phyloP scores from a whole-genome alignment of 495 filamentous ascomycete genomes.

The Xylaria nigripes region DNA sequence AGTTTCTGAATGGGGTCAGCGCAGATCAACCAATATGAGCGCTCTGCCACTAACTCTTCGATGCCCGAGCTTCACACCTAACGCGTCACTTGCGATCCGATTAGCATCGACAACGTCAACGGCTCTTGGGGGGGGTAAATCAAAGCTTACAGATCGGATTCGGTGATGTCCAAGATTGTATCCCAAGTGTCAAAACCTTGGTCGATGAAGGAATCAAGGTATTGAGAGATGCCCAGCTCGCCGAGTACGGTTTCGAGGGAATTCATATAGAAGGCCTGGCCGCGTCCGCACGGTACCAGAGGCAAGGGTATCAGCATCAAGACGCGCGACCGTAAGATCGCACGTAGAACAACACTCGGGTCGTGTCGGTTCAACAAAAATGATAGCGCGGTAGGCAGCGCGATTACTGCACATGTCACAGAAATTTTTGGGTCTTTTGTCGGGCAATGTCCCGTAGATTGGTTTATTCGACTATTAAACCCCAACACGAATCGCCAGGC shows the following conservation, averaged over 20 bases:
- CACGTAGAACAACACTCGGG: neutral
- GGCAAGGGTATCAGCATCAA: slow-evolving; percentile 15
- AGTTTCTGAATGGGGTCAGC: slow-evolving; percentile 37
- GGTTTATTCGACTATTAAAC: neutral
- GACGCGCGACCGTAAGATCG: slow-evolving; percentile 3
- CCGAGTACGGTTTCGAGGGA: slow-evolving; percentile 50
- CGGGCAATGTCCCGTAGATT: neutral
- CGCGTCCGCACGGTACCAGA: slow-evolving; percentile 18
- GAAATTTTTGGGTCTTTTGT: neutral
- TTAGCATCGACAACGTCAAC: slow-evolving; percentile 1
- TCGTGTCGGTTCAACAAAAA: neutral
- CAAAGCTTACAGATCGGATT: slow-evolving; percentile 61
- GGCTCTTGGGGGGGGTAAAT: neutral
- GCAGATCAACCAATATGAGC: neutral
- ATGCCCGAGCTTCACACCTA: slow-evolving; percentile 71
- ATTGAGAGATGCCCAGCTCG: slow-evolving; percentile 66
- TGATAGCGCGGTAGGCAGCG: neutral
- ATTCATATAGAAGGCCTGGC: slow-evolving; percentile 28
- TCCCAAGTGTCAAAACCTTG: slow-evolving; percentile 80
- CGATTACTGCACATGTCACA: neutral
- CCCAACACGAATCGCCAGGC: neutral
- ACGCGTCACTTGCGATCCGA: slow-evolving; percentile 43
- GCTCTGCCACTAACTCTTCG: slow-evolving; percentile 50
- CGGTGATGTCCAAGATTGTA: slow-evolving; percentile 68
- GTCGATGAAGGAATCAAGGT: slow-evolving; percentile 57